Evolutionary conservation across 2,329 filamentous ascomycete species (phyloP), one percentile per base, ranked within the genome.

Genomic region (Pseudogymnoascus sp.): DNA sequence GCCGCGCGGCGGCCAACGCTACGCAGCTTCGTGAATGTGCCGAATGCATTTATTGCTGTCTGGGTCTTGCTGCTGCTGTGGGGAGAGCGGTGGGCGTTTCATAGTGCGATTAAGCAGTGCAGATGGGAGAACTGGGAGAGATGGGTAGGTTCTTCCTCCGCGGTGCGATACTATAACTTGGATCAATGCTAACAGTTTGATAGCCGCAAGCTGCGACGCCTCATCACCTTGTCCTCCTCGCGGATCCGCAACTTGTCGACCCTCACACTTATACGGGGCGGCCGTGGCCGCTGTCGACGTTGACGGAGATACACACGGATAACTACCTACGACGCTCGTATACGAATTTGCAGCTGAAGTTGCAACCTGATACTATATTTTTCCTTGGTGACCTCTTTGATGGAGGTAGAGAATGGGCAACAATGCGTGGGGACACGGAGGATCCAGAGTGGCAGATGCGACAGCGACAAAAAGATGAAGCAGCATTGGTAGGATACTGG

Each of bases 331-430:
- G 87, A 40, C 86, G 92, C 42, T 87, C 89, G 7, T 97, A 95
- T 73, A 82, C 80, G n/a, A 82, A 87, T 60, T 81, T 97, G 63
- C 91, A 96, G 70, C 77, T 82, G 15, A 77, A 84, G 15, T 79
- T 97, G 12, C 83, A 84, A n/a, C 94, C 94, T 0, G 91, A 97
- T 72, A 92, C 89, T 13, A 79, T 96, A 0, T 84, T 97, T 71
- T 97, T 99, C 71, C 79, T 99, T 0, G 94, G 94, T 6, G 94
- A 99, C 72, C 78, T 99, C 0, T 97, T 99, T 70, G 94, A 99
- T 71, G 94, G 94, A 3, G 94, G 94, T 7, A 84, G 94, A 67
- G 94, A 99, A 78, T 99, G 94, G 94, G 88, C 87, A 67, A 93
- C 92, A 10, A 77, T 75, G 2, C 79, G 79, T 25, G 87, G 83